phyloP scores from a whole-genome alignment of 805 yeast species.

The Allodekkera sacchari region DNA sequence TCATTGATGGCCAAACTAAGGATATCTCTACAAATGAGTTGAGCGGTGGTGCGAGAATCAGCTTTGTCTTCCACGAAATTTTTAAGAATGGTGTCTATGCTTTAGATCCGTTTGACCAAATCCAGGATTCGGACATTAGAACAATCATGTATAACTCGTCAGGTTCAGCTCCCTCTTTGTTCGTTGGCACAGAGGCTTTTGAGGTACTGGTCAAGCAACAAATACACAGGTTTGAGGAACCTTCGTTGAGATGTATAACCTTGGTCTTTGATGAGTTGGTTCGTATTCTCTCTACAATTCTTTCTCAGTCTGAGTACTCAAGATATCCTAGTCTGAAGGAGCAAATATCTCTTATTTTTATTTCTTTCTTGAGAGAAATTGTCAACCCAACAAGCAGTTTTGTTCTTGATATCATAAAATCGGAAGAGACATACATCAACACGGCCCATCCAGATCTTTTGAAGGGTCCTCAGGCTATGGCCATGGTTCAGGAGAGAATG shows the following conservation, averaged over 20 bases:
- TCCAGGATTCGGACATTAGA: slow-evolving; percentile 90
- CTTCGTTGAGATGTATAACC: slow-evolving; percentile 78
- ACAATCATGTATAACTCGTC: slow-evolving; percentile 95
- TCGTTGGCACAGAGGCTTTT: slow-evolving; percentile 96
- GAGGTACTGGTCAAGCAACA: slow-evolving; percentile 94
- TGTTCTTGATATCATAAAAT: slow-evolving; percentile 69
- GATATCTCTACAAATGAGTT: slow-evolving; percentile 85
- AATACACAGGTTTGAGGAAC: slow-evolving; percentile 90
- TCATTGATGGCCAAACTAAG: slow-evolving; percentile 85
- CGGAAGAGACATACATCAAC: slow-evolving; percentile 92
- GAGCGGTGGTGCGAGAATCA: slow-evolving; percentile 96
- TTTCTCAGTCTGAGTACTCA: slow-evolving; percentile 71
- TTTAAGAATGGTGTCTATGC: slow-evolving; percentile 88
- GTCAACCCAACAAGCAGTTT: slow-evolving; percentile 80
- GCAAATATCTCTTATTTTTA: slow-evolving; percentile 69
- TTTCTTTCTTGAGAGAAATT: slow-evolving; percentile 71
- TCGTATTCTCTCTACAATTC: slow-evolving; percentile 77
- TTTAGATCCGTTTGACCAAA: slow-evolving; percentile 92
- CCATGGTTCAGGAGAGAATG: slow-evolving; percentile 80
- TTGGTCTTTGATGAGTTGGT: slow-evolving; percentile 92
- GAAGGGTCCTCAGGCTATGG: slow-evolving; percentile 93
- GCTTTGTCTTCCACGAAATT: slow-evolving; percentile 94
- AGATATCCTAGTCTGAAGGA: slow-evolving; percentile 91
- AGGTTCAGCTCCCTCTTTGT: slow-evolving; percentile 91
- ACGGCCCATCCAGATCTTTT: slow-evolving; percentile 96